Evolutionary conservation across 805 yeast species (phyloP).

Genomic region (Clavispora fructus): DNA sequence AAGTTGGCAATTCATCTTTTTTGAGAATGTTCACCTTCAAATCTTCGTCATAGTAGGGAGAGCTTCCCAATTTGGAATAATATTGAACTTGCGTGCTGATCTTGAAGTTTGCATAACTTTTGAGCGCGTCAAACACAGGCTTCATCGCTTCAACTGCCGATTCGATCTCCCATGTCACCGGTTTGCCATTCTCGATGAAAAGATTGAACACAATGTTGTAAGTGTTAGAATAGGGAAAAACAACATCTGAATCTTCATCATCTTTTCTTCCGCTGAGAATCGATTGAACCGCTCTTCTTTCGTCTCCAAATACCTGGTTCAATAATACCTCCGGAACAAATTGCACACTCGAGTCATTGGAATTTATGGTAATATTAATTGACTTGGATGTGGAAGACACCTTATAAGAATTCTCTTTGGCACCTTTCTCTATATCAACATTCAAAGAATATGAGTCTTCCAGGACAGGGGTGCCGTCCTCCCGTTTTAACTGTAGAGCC

Average conservation of each 20-base stretch:
- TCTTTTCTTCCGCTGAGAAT: constrained; percentile 5
- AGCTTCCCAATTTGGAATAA: constrained; percentile 43
- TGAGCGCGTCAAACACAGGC: constrained; percentile 51
- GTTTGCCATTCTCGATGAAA: constrained; percentile 62
- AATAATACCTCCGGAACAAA: constrained; percentile 33
- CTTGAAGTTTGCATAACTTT: constrained; percentile 61
- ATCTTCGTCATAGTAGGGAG: constrained; percentile 19
- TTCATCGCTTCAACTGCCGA: constrained; percentile 45
- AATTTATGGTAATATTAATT: constrained; percentile 9
- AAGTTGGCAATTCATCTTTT: constrained; percentile 58
- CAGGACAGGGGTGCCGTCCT: neutral
- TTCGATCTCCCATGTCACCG: constrained; percentile 71
- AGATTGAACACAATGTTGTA: constrained; percentile 76
- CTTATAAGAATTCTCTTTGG: constrained; percentile 13
- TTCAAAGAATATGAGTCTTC: neutral
- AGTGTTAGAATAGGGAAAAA: constrained; percentile 55
- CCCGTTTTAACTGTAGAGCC: constrained; percentile 20
- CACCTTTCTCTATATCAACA: constrained; percentile 12
- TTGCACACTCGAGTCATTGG: constrained; percentile 7
- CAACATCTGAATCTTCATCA: constrained; percentile 19
- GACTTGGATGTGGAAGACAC: constrained; percentile 36
- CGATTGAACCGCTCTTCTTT: constrained; percentile 25
- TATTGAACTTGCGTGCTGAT: constrained; percentile 76
- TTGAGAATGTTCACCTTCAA: constrained; percentile 32
- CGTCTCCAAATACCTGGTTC: constrained; percentile 36